Conservation (phyloP, 2,329 filamentous ascomycete species). For the Xylaria sp. region DNA sequence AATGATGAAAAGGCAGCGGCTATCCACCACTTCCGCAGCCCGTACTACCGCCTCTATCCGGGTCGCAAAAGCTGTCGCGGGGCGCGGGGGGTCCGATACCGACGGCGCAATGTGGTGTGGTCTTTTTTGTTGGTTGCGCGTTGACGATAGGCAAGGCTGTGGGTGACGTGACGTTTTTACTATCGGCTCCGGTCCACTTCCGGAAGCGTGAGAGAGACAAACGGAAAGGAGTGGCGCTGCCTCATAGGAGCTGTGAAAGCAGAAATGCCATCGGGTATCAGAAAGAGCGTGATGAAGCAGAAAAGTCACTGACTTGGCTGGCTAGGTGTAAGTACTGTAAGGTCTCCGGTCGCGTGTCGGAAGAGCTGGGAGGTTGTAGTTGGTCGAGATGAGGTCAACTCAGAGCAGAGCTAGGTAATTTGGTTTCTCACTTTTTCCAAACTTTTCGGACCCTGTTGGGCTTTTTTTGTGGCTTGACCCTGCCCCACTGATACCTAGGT, state of each 20-base stretch:
- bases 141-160: slow-evolving; percentile 3
- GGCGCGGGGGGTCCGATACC: slow-evolving; percentile 3
- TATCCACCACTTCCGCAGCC: slow-evolving; percentile 36
- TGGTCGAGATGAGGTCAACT: slow-evolving; percentile 25
- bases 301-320: background rate
- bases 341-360: slow-evolving; percentile 7
- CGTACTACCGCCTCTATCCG: slow-evolving; percentile 12
- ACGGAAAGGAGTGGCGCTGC: slow-evolving; percentile 16
- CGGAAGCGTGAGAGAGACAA: slow-evolving; percentile 12
- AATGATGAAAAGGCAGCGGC: slow-evolving; percentile 38
- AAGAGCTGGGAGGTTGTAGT: slow-evolving; percentile 5
- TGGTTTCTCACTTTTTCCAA: slow-evolving; percentile 32
- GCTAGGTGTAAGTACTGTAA: slow-evolving; percentile 1
- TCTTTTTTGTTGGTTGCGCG: slow-evolving; percentile 16
- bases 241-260: slow-evolving; percentile 10
- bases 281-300: slow-evolving; percentile 8
- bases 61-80: slow-evolving; percentile 5
- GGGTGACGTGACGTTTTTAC: slow-evolving; percentile 16
- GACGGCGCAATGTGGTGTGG: slow-evolving; percentile 3
- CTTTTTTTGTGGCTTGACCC: background rate
- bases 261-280: slow-evolving; percentile 2
- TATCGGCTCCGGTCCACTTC: slow-evolving; percentile 31
- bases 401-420: slow-evolving; percentile 26
- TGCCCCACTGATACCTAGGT: background rate
- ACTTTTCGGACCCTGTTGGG: slow-evolving; percentile 22